These are phyloP conservation scores for Mayamaea pseudoterrestris DNA, from an alignment of 108 stramenopile genomes.

Conservation along the genomic window DNA sequence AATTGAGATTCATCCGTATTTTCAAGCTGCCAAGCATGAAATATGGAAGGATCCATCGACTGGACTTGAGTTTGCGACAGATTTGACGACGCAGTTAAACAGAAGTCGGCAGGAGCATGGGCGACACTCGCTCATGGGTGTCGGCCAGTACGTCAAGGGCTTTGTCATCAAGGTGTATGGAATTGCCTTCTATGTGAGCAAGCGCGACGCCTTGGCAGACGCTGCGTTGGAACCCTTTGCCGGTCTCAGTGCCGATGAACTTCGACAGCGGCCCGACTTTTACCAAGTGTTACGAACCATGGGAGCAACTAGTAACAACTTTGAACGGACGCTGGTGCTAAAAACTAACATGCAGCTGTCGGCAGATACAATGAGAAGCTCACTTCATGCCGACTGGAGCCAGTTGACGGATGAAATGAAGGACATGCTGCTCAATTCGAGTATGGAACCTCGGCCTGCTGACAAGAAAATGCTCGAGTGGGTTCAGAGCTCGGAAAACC, in stretches of 20 bases:
- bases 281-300: conserved; percentile 52
- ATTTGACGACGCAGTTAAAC: conserved; percentile 58
- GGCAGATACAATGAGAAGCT: conserved; percentile 68
- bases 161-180: conserved; percentile 60
- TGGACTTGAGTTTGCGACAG: conserved; percentile 56
- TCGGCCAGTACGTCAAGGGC: conserved; percentile 65
- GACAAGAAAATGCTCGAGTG: conserved; percentile 44
- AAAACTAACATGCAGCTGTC: conserved; percentile 84
- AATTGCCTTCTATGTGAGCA: conserved; percentile 68
- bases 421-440: conserved; percentile 48
- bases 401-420: conserved; percentile 74
- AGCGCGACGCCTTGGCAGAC: conserved; percentile 69
- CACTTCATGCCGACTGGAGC: conserved; percentile 78
- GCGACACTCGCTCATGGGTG: conserved; percentile 71
- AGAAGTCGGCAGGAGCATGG: conserved; percentile 58
- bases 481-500: conserved; percentile 54
- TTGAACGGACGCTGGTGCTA: conserved; percentile 67
- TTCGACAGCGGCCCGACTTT: conserved; percentile 53
- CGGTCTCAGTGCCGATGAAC: conserved; percentile 44
- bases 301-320: conserved; percentile 25
- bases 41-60: conserved; percentile 64
- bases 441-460: conserved; percentile 61
- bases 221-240: conserved; percentile 49
- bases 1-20: conserved; percentile 67
- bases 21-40: conserved; percentile 51